A percentile compares a stretch with the other conserved stretches of the same genome.
These are phyloP conservation scores for Diaporthe humulicola DNA, from an alignment of 2,329 filamentous ascomycete species.

Conservation along the genomic window DNA sequence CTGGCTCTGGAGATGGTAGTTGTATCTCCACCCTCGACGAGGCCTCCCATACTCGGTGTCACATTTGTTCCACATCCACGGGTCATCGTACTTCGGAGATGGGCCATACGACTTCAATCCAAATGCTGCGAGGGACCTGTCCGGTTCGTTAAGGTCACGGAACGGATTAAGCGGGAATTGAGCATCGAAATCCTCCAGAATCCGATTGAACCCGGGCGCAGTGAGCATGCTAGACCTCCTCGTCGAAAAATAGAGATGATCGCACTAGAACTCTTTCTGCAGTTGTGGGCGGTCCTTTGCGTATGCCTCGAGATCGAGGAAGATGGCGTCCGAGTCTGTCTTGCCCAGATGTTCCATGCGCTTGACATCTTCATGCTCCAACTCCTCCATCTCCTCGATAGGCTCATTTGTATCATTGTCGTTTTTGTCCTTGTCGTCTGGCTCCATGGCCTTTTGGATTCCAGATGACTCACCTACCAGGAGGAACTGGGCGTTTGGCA, in stretches of 20 bases:
- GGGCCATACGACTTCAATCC: too few species aligned
- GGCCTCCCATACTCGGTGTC: too few species aligned
- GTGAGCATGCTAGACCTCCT: too few species aligned
- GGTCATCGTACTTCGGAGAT: too few species aligned
- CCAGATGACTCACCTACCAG: slow-evolving; percentile 79
- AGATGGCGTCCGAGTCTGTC: slow-evolving; percentile 61
- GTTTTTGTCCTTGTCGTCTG: slow-evolving; percentile 67
- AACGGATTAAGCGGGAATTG: neutral
- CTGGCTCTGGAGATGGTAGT: too few species aligned
- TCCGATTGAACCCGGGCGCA: neutral
- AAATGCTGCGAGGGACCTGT: too few species aligned
- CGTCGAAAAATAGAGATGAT: neutral
- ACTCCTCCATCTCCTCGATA: slow-evolving; percentile 77
- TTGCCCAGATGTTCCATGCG: slow-evolving; percentile 68
- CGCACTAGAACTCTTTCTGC: slow-evolving; percentile 65
- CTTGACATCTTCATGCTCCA: slow-evolving; percentile 81
- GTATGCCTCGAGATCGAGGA: slow-evolving; percentile 59
- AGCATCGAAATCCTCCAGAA: neutral
- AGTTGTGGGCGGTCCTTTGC: slow-evolving; percentile 75
- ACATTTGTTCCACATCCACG: too few species aligned
- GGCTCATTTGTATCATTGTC: slow-evolving; percentile 72
- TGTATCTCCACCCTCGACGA: too few species aligned
- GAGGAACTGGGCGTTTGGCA: slow-evolving; percentile 81
- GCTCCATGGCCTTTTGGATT: slow-evolving; percentile 68
- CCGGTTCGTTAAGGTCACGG: neutral